Conservation (phyloP, 129 eudicot species). For the Tanacetum coccineum region DNA sequence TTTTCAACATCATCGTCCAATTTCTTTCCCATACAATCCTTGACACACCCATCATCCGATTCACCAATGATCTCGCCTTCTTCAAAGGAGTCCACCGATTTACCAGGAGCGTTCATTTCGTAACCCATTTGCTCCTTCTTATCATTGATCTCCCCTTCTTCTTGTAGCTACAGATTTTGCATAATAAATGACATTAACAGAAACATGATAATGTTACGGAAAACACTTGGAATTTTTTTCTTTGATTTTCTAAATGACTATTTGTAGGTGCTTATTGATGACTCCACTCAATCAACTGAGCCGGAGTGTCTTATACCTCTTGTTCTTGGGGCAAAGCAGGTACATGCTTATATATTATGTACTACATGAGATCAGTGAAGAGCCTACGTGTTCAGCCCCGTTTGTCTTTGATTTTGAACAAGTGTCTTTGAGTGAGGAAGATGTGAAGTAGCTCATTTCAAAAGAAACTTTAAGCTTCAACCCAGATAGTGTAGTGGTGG, state of each 20-base stretch:
- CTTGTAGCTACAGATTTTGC: no score
- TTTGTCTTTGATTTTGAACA: conserved; percentile 83
- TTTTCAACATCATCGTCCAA: no score
- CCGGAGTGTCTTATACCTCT: conserved; percentile 79
- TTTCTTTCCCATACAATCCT: no score
- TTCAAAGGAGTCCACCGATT: no score
- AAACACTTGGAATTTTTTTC: no score
- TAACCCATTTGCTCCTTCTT: no score
- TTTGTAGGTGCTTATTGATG: conserved; percentile 71
- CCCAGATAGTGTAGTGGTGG: conserved; percentile 42
- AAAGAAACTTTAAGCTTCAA: conserved; percentile 60
- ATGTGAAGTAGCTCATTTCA: conserved; percentile 83
- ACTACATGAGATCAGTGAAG: no score
- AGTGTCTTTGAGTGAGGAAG: conserved; percentile 68
- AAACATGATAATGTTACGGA: background rate
- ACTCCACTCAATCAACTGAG: conserved; percentile 77
- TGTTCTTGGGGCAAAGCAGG: conserved; percentile 85
- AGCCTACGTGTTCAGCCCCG: conserved; percentile 57
- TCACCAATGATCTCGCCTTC: no score
- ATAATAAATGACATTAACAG: background rate
- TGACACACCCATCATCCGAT: no score
- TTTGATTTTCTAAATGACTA: background rate
- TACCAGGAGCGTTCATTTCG: no score
- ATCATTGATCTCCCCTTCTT: no score
- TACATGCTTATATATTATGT: background rate